Conservation (phyloP, 257 asterid genomes). For the Solanum gracilifrons region DNA sequence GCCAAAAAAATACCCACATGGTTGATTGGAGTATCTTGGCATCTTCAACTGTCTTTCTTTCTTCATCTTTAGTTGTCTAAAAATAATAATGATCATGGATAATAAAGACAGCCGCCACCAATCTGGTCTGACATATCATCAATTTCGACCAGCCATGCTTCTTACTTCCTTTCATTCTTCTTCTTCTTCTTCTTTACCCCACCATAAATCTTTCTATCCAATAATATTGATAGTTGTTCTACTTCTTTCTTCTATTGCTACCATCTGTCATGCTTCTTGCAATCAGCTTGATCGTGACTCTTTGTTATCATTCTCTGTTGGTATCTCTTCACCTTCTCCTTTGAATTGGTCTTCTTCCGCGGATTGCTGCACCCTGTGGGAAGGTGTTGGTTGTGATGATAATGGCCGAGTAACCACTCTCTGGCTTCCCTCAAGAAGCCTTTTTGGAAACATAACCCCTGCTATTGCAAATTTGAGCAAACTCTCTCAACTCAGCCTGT, state of each 20-base stretch:
- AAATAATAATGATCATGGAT: constrained; percentile 27
- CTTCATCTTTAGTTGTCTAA: constrained; percentile 10
- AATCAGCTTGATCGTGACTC: constrained; percentile 35
- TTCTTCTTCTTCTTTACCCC: background rate
- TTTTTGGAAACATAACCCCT: constrained; percentile 40
- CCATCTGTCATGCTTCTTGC: constrained; percentile 43
- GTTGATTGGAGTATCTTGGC: constrained; percentile 30
- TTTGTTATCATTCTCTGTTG: constrained; percentile 32
- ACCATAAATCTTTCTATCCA: constrained; percentile 1
- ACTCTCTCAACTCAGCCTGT: constrained; percentile 50
- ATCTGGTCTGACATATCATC: constrained; percentile 11
- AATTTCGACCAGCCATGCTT: constrained; percentile 42
- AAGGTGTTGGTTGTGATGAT: constrained; percentile 64
- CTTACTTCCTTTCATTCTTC: constrained; percentile 11
- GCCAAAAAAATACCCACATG: constrained; percentile 29
- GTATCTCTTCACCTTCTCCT: constrained; percentile 30
- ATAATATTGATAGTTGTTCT: constrained; percentile 4
- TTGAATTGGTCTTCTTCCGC: constrained; percentile 43
- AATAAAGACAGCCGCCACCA: constrained; percentile 19
- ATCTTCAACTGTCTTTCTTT: constrained; percentile 28
- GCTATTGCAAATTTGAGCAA: constrained; percentile 36
- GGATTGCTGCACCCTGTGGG: constrained; percentile 78
- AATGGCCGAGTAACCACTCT: constrained; percentile 40
- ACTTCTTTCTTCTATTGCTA: constrained; percentile 10
- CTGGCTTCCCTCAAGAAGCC: constrained; percentile 57